Base-by-base conservation (phyloP, 2,329 filamentous ascomycete species). In the Paraphoma sp. region DNA sequence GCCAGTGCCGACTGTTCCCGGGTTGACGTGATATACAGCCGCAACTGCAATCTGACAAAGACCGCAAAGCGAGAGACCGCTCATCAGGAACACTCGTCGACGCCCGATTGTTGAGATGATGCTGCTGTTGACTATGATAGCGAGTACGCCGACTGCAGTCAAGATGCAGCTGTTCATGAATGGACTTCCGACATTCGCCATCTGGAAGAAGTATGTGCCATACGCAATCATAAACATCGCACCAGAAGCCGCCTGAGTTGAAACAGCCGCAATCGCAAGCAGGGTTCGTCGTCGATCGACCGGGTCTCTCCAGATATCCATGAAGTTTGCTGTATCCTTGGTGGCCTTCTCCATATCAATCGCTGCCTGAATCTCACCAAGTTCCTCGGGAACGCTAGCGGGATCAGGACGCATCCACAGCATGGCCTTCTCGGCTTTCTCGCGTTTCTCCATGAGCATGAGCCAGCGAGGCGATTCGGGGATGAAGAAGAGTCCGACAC, bases 161-260 rank as follows among this genome's bases (percentile, higher is more conserved):
- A 86, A 73, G 52, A 86, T 84, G 63, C 84, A 86, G 1, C 80
- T 75, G 68, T 86, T 86, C 67, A 82, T 79, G 65, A 87, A 87
- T 1, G 84, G 79, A 36, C 69, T 71, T 3, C 70, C 70, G 5
- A 74, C 70, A 2, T 70, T 51, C 1, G 71, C 71, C 67, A 73
- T 73, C 57, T 71, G 62, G 57, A 74, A 74, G 55, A 74, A 74
- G 56, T 73, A 74, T 1, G 71, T 74, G 28, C 71, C 70, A 16
- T 74, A 74, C 3, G 71, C 69, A 28, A 73, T 73, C 58, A 74
- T 70, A 38, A 73, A 85, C 82, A 85, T 86, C 16, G 82, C 80
- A 9, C 84, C 83, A 1, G 81, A 83, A 2, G 83, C 83, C 3
- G 82, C 83, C 62, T 86, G 83, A 0, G 81, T 79, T 0, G 78